Base-by-base conservation (phyloP, 352 stramenopile genomes). In the Vaucheria bursata region DNA sequence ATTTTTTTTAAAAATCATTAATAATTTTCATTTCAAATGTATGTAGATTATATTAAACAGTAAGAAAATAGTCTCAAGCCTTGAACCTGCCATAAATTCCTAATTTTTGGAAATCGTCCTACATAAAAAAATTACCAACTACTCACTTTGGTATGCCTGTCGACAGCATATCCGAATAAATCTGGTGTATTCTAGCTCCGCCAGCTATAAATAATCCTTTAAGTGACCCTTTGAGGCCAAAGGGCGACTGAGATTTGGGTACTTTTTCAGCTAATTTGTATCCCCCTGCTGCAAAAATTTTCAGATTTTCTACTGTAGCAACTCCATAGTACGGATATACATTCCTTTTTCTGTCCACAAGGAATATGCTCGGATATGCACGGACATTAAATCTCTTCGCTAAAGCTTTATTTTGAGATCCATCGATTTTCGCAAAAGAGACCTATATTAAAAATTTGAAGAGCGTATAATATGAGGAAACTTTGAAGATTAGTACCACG, bases 161-260 rank as follows among this genome's bases (percentile, higher is more conserved):
- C 53, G 53, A 31, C 53, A 68, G 53, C 53, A 68, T 8, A 34
- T 68, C 53, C 53, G 31, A 31, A 7, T 68, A 68, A 2, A 68
- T 31, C 8, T 2, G 2, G 2, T 68, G 53, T 34, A 2, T 34
- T 2, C 8, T 31, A 31, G 53, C 53, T 31, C 53, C 53, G 2
- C 2, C 34, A 2, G 6, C 31, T 8, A 68, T 68, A 2, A 68
- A 34, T 34, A 68, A 34, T 34, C 53, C 53, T 34, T 2, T 68
- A 2, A 68, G 31, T 2, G 53, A 37, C 2, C 53, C 53, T 31
- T 34, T 31, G 2, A 7, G 2, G 53, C 53, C 53, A 7, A 68
- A 68, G 2, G 53, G 53, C 2, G 53, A 2, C 2, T 34, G 2
- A 31, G 53, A 2, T 2, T 2, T 7, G 6, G 53, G 8, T 34